These are phyloP conservation scores for Monosporascus sp. DNA, from an alignment of 2,329 filamentous ascomycete species.

Conservation along the genomic window DNA sequence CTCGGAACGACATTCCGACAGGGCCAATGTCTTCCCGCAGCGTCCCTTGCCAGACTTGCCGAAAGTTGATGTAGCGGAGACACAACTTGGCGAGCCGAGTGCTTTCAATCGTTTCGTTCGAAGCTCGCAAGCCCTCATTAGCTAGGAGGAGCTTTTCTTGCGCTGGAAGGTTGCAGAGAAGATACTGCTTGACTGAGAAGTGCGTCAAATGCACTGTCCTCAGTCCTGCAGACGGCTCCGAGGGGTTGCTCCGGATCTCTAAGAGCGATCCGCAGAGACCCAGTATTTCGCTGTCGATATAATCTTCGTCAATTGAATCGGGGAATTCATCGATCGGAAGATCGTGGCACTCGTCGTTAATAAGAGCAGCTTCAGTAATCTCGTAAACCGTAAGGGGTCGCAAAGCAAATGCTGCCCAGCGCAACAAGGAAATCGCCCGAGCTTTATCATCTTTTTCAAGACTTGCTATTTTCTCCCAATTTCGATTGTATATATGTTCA, in stretches of 20 bases:
- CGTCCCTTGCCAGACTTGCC: no score
- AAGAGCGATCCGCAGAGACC: conserved; percentile 8
- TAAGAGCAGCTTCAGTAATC: conserved; percentile 5
- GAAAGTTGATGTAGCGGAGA: no score
- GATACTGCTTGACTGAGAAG: conserved; percentile 4
- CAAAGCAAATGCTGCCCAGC: conserved; percentile 21
- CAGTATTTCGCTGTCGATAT: conserved; percentile 6
- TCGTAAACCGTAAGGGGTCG: conserved; percentile 7
- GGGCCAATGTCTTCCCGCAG: no score
- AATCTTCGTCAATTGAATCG: conserved; percentile 5
- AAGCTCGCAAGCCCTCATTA: no score
- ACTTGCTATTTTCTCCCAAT: conserved; percentile 19
- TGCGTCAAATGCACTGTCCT: conserved; percentile 9
- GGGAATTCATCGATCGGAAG: conserved; percentile 6
- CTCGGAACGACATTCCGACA: no score
- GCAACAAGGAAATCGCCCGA: conserved; percentile 23
- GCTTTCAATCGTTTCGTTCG: no score
- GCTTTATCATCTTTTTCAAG: conserved; percentile 7
- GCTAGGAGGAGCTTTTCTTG: no score
- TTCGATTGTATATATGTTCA: conserved; percentile 22
- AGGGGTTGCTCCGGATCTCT: not conserved
- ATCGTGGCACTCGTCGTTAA: not conserved
- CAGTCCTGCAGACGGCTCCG: not conserved
- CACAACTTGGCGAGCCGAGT: no score
- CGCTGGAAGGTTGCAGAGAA: no score